Percentiles rank a stretch among this genome's conserved stretches.
phyloP scores from a whole-genome alignment of 441 rosid species.

The Pelargonium hybrid region DNA sequence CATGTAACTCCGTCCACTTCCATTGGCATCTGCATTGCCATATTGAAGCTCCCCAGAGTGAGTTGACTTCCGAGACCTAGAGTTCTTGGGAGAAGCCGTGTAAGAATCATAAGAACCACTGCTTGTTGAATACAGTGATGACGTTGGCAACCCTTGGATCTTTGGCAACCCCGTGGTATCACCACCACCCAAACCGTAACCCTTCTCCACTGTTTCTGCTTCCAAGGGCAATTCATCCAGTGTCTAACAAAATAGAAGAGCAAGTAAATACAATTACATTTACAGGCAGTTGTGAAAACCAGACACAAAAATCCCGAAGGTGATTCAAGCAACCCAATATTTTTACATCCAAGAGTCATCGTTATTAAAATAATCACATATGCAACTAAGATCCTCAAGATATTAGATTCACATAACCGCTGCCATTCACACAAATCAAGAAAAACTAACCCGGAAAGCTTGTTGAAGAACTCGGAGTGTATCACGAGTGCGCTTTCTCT shows the following conservation, averaged over 20 bases:
- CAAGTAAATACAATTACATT: neutral
- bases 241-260: conserved; percentile 37
- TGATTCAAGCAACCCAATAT: neutral
- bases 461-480: conserved; percentile 84
- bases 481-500: conserved; percentile 84
- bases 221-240: conserved; percentile 93
- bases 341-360: neutral
- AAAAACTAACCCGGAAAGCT: conserved; percentile 70
- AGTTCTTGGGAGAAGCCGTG: conserved; percentile 41
- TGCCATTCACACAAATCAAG: neutral
- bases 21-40: conserved; percentile 42
- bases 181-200: conserved; percentile 49
- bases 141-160: conserved; percentile 60
- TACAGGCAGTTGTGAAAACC: no score
- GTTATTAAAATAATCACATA: neutral
- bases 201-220: conserved; percentile 85
- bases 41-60: conserved; percentile 56
- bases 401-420: neutral
- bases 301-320: no score
- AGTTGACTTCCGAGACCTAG: conserved; percentile 47
- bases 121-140: conserved; percentile 50
- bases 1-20: conserved; percentile 37
- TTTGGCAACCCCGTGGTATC: conserved; percentile 71
- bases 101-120: conserved; percentile 41
- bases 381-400: neutral